These are phyloP conservation scores for Nigrospora oryzae DNA, from an alignment of 2,329 filamentous ascomycete genomes.

Conservation along the genomic window DNA sequence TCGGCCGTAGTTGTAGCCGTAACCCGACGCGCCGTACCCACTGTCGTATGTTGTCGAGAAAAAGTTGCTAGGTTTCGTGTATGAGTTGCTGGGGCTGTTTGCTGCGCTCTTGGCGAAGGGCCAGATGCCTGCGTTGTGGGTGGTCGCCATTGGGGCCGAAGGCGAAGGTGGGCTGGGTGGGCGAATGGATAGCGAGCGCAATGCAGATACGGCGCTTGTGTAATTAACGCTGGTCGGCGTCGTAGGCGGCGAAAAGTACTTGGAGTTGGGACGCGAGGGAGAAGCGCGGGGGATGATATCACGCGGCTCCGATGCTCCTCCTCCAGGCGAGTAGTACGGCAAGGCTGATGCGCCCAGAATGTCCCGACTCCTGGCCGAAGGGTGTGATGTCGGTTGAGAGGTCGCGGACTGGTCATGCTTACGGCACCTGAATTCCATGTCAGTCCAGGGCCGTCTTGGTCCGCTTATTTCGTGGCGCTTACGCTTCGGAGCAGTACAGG, in stretches of 20 bases:
- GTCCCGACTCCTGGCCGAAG: slow-evolving; percentile 19
- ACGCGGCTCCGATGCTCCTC: slow-evolving; percentile 38
- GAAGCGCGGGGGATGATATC: slow-evolving; percentile 58
- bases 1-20: slow-evolving; percentile 28
- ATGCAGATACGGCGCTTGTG: slow-evolving; percentile 44
- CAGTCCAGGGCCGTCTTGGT: slow-evolving; percentile 4
- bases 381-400: slow-evolving; percentile 18
- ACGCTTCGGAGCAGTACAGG: slow-evolving; percentile 57
- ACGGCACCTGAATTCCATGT: slow-evolving; percentile 36
- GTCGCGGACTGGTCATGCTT: slow-evolving; percentile 38
- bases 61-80: slow-evolving; percentile 31
- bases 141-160: slow-evolving; percentile 30
- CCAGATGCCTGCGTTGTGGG: slow-evolving; percentile 37
- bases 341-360: slow-evolving; percentile 23
- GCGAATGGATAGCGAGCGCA: slow-evolving; percentile 45
- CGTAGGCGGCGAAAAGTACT: slow-evolving; percentile 45
- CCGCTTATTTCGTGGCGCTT: slow-evolving; percentile 23
- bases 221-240: slow-evolving; percentile 35
- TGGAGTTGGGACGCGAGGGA: slow-evolving; percentile 50
- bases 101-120: slow-evolving; percentile 43
- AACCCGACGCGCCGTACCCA: slow-evolving; percentile 26
- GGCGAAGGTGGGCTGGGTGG: slow-evolving; percentile 49
- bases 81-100: slow-evolving; percentile 44
- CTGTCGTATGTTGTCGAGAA: slow-evolving; percentile 47
- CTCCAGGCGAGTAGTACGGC: slow-evolving; percentile 32